These are phyloP conservation scores for Clathrus columnatus DNA, from an alignment of 768 basidiomycete genomes.

Conservation along the genomic window DNA sequence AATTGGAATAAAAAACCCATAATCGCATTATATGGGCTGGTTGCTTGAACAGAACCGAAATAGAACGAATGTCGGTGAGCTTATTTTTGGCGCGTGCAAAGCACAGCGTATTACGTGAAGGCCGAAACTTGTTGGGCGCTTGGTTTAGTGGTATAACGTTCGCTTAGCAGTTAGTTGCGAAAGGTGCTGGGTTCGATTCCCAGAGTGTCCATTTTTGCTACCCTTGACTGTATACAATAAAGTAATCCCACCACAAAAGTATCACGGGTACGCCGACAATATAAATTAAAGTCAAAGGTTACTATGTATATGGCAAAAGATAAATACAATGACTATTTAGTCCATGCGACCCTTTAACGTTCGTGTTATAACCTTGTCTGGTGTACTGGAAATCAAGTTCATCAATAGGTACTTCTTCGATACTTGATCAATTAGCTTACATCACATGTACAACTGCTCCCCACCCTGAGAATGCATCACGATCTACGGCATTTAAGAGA, in stretches of 20 bases:
- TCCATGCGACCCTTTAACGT: conserved; percentile 91
- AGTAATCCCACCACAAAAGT: too few relatives aligned
- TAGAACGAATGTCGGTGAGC: too few relatives aligned
- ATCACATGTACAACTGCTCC: conserved; percentile 93
- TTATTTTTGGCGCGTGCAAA: too few relatives aligned
- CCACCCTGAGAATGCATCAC: conserved; percentile 97
- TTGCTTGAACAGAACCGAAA: too few relatives aligned
- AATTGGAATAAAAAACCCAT: conserved; percentile 5
- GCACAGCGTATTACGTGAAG: background rate
- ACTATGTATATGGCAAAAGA: background rate
- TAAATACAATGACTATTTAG: too few relatives aligned
- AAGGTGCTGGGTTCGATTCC: background rate
- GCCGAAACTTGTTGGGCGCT: background rate
- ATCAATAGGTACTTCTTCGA: too few relatives aligned
- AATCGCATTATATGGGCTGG: too few relatives aligned
- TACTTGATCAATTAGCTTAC: too few relatives aligned
- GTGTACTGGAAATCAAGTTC: conserved; percentile 24
- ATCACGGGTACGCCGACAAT: too few relatives aligned
- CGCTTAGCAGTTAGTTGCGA: background rate
- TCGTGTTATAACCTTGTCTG: conserved; percentile 63
- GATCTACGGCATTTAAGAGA: conserved; percentile 86
- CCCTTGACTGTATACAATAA: too few relatives aligned
- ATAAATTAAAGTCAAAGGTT: background rate
- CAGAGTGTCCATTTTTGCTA: background rate
- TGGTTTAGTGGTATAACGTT: background rate